Conservation (phyloP, 2,329 filamentous ascomycete genomes). For the Colletotrichum salicis region DNA sequence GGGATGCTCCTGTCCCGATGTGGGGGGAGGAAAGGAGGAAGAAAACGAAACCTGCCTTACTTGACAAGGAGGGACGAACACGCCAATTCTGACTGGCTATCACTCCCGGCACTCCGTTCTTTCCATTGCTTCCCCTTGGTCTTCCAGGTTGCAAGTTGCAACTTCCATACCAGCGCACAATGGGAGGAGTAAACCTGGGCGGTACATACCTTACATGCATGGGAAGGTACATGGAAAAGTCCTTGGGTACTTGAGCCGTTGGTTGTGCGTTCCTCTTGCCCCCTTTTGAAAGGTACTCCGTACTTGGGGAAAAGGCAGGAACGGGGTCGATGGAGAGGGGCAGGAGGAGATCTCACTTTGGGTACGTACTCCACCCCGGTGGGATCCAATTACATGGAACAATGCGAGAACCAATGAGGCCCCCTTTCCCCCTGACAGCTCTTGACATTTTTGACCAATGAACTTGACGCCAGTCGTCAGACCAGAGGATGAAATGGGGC, state of each 20-base stretch:
- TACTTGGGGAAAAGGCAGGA: neutral
- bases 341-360: conserved; percentile 12
- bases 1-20: neutral
- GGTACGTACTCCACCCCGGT: neutral
- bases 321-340: neutral
- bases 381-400: neutral
- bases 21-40: neutral
- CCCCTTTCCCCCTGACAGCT: neutral
- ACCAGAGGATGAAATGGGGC: neutral
- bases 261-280: conserved; percentile 3
- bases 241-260: neutral
- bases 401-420: neutral
- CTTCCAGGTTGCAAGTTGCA: neutral
- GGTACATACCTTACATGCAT: too few species aligned
- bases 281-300: neutral
- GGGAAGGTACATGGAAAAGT: too few species aligned
- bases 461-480: too few species aligned
- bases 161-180: neutral
- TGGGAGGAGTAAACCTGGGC: neutral
- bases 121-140: neutral
- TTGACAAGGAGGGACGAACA: neutral
- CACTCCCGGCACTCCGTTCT: neutral
- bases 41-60: neutral
- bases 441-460: conserved; percentile 9
- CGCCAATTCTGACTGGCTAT: neutral